phyloP scores from a whole-genome alignment of 2,329 filamentous ascomycete genomes.

The Colletotrichum limetticola region DNA sequence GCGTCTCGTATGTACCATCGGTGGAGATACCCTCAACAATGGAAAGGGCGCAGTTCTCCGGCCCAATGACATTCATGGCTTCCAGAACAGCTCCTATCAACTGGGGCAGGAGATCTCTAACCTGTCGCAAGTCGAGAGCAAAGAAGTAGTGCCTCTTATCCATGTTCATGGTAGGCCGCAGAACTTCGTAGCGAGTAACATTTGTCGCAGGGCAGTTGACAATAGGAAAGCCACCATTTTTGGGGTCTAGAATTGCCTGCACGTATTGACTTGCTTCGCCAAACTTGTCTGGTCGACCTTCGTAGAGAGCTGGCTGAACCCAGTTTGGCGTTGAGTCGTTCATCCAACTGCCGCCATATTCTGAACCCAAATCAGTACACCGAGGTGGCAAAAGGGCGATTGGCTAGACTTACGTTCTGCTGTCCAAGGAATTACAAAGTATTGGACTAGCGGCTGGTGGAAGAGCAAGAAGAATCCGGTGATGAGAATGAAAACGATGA shows the following conservation, averaged over 20 bases:
- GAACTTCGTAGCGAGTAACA: slow-evolving; percentile 23
- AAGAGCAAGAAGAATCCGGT: slow-evolving; percentile 77
- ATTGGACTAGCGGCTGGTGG: slow-evolving; percentile 54
- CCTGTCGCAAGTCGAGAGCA: slow-evolving; percentile 62
- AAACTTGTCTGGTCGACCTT: slow-evolving; percentile 17
- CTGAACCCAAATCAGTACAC: slow-evolving; percentile 6
- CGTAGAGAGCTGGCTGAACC: slow-evolving; percentile 19
- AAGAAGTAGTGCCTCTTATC: slow-evolving; percentile 56
- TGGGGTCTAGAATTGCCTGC: slow-evolving; percentile 49
- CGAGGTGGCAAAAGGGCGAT: too few relatives aligned
- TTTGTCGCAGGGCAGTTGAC: slow-evolving; percentile 43
- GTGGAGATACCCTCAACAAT: slow-evolving; percentile 66
- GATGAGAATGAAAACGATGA: slow-evolving; percentile 64
- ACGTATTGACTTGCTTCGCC: slow-evolving; percentile 44
- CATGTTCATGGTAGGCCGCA: slow-evolving; percentile 15
- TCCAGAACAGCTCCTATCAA: slow-evolving; percentile 64
- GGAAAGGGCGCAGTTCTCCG: slow-evolving; percentile 61
- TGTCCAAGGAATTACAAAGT: slow-evolving; percentile 27
- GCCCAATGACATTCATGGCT: slow-evolving; percentile 59
- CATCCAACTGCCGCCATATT: slow-evolving; percentile 34
- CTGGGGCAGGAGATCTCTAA: slow-evolving; percentile 56
- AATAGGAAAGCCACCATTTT: slow-evolving; percentile 38
- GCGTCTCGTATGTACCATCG: slow-evolving; percentile 64
- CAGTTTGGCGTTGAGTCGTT: slow-evolving; percentile 21
- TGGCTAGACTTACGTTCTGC: slow-evolving; percentile 12